phyloP scores from a whole-genome alignment of 805 yeast species.

The Nakazawaea wickerhamii region DNA sequence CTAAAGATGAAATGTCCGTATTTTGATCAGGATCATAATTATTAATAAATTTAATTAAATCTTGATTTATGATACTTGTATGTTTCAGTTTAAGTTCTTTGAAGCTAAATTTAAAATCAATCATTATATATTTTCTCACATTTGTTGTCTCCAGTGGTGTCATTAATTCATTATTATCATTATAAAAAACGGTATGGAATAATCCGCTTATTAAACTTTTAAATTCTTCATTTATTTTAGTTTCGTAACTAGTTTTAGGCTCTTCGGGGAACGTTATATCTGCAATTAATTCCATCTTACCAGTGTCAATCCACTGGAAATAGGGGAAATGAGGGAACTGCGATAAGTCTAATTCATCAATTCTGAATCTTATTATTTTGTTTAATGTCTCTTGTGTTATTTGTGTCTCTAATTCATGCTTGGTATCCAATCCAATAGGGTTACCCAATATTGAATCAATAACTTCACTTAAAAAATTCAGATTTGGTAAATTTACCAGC shows the following conservation, averaged over 20 bases:
- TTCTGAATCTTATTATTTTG: slow-evolving; percentile 40
- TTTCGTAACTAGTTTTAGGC: slow-evolving; percentile 14
- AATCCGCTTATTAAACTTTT: slow-evolving; percentile 14
- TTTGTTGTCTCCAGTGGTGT: slow-evolving; percentile 20
- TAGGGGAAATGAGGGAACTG: slow-evolving; percentile 30
- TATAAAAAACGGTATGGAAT: too few relatives aligned
- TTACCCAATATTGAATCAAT: neutral
- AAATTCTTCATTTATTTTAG: slow-evolving; percentile 18
- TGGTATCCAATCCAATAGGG: slow-evolving; percentile 6
- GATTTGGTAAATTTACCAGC: neutral
- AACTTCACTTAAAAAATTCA: neutral
- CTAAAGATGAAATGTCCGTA: slow-evolving; percentile 19
- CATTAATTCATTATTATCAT: slow-evolving; percentile 11
- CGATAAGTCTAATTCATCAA: slow-evolving; percentile 32
- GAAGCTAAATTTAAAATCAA: slow-evolving; percentile 62
- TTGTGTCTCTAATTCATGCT: neutral
- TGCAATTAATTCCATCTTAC: slow-evolving; percentile 63
- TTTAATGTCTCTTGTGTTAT: slow-evolving; percentile 36
- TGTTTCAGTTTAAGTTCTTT: slow-evolving; percentile 53
- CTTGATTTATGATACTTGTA: slow-evolving; percentile 42
- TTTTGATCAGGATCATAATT: slow-evolving; percentile 25
- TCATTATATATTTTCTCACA: slow-evolving; percentile 51
- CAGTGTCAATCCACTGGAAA: slow-evolving; percentile 69
- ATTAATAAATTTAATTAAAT: slow-evolving; percentile 58
- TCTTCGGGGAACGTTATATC: slow-evolving; percentile 67